Evolutionary conservation across 1,284 basidiomycete genomes (phyloP), one percentile per base, ranked within the genome.

Genomic region (Sphaerobolus stellatus): DNA sequence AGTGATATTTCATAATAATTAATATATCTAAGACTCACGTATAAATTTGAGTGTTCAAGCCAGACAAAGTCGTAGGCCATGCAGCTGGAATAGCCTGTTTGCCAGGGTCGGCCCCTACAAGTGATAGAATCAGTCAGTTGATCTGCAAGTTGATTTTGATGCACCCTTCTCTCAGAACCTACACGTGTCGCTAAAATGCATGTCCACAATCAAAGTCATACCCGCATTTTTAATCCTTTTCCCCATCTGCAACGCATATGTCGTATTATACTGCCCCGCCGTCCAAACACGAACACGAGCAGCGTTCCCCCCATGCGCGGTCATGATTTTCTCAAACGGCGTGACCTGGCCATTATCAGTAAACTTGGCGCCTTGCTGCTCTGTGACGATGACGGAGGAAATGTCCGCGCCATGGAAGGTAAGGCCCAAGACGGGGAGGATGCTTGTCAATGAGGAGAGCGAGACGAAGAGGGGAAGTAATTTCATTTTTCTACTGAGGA

Each of bases 101-200:
- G 13, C 78, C 80, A 1, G 82, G 82, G 66, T 84, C 82, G 1
- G 83, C 83, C 82, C 82, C 82, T 83, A 56, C 29, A 47, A 33
- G n/a, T n/a, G n/a, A n/a, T n/a, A n/a, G n/a, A n/a, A n/a, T n/a
- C n/a, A n/a, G n/a, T n/a, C n/a, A n/a, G n/a, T n/a, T n/a, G n/a
- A n/a, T n/a, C n/a, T n/a, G n/a, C n/a, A n/a, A n/a, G n/a, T n/a
- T n/a, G n/a, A n/a, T n/a, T n/a, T n/a, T n/a, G n/a, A n/a, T n/a
- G n/a, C n/a, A n/a, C n/a, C n/a, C n/a, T n/a, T n/a, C n/a, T n/a
- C n/a, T n/a, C 29, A 43, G 24, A 30, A 61, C 73, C 54, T 62
- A 82, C 81, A 84, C 4, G 80, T 84, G 62, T 86, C 83, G 62
- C 82, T 83, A 64, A 79, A 84, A 61, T 86, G 83, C 46, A 85